phyloP scores from a whole-genome alignment of 352 stramenopile genomes.

The Pilasporangium apinafurcum region DNA sequence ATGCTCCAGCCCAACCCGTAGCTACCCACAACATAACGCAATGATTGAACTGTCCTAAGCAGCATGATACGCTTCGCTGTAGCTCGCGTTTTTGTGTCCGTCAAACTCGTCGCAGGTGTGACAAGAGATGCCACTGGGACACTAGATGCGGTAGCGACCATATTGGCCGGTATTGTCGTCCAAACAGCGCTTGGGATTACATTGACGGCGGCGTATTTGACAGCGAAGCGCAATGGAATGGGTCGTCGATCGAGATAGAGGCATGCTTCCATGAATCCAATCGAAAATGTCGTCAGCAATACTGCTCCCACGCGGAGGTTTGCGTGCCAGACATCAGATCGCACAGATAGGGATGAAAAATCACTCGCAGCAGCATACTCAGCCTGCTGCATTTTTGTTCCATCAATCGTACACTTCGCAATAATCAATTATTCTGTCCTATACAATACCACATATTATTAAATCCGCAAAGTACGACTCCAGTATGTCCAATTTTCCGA shows the following conservation, averaged over 20 bases:
- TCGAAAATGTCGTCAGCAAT: conserved; percentile 19
- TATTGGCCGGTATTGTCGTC: conserved; percentile 30
- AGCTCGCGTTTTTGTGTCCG: conserved; percentile 10
- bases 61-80: conserved; percentile 34
- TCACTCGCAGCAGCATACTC: too few species aligned
- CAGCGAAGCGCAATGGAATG: conserved; percentile 63
- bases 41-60: conserved; percentile 36
- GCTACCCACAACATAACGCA: conserved; percentile 43
- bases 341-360: neutral
- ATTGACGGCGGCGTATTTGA: conserved; percentile 50
- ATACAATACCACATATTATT: too few species aligned
- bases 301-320: conserved; percentile 12
- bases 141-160: conserved; percentile 31
- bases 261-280: conserved; percentile 66
- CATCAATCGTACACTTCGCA: too few species aligned
- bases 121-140: conserved; percentile 27
- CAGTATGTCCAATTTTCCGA: too few species aligned
- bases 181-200: conserved; percentile 59
- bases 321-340: neutral
- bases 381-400: too few species aligned
- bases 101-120: conserved; percentile 1
- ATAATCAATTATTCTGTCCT: too few species aligned
- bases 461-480: too few species aligned
- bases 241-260: conserved; percentile 43
- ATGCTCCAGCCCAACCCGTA: conserved; percentile 59